Percentiles rank a stretch among this genome's conserved stretches.
These are phyloP conservation scores for Ramaria sp. DNA, from an alignment of 768 basidiomycete species.

Conservation along the genomic window DNA sequence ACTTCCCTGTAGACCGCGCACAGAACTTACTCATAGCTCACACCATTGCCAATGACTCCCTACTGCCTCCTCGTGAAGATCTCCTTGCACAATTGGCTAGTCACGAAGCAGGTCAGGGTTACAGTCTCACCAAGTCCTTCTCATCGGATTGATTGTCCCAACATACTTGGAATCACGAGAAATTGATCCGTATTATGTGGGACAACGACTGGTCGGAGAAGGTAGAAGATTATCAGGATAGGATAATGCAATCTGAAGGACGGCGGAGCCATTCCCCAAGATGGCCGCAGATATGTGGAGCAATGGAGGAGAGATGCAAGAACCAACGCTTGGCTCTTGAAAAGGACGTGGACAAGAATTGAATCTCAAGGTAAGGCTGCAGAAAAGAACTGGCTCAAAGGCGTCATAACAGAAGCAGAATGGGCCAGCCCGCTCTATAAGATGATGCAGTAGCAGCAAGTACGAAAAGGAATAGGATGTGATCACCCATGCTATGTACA, in stretches of 20 bases:
- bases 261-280: constrained; percentile 25
- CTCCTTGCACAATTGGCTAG: constrained; percentile 30
- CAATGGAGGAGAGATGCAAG: constrained; percentile 33
- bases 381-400: background rate
- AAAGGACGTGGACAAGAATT: constrained; percentile 35
- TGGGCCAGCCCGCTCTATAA: background rate
- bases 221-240: constrained; percentile 25
- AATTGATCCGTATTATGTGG: constrained; percentile 37
- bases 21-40: constrained; percentile 39
- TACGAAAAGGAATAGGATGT: background rate
- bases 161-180: constrained; percentile 27
- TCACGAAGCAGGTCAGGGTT: constrained; percentile 23
- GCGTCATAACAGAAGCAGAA: background rate
- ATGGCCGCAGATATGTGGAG: constrained; percentile 39
- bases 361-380: constrained; percentile 16
- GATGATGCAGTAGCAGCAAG: background rate
- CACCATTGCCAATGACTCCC: constrained; percentile 29
- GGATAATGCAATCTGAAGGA: constrained; percentile 20
- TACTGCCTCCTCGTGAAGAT: constrained; percentile 30
- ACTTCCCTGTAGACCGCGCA: constrained; percentile 38
- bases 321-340: constrained; percentile 24
- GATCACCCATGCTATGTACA: background rate
- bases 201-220: constrained; percentile 32
- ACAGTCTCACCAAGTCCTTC: background rate
- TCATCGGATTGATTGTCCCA: background rate